phyloP scores from a whole-genome alignment of 2,329 filamentous ascomycete species.

The Orbilia ellipsospora region DNA sequence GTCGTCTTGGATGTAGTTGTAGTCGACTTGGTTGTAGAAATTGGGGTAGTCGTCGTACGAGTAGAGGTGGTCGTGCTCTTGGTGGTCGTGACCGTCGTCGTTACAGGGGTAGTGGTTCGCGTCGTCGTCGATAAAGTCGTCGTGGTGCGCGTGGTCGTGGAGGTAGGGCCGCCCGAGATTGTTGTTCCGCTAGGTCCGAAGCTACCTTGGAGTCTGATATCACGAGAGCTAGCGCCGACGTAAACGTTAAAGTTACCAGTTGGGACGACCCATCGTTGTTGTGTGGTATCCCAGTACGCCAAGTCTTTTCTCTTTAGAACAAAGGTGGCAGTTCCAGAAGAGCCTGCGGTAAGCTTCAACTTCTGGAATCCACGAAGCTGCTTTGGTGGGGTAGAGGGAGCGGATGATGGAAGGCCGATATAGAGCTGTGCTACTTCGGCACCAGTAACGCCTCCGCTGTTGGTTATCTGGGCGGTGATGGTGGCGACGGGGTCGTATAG shows the following conservation, averaged over 20 bases:
- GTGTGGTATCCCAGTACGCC: constrained; percentile 72
- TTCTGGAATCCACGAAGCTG: constrained; percentile 74
- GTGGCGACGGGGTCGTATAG: constrained; percentile 69
- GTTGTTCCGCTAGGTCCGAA: constrained; percentile 51
- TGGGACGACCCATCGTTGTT: constrained; percentile 72
- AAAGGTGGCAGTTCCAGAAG: constrained; percentile 67
- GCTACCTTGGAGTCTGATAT: constrained; percentile 52
- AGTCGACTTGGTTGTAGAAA: not conserved
- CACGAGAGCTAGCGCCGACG: constrained; percentile 56
- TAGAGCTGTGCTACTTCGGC: constrained; percentile 72
- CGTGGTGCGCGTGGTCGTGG: constrained; percentile 9
- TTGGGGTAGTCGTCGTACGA: constrained; percentile 10
- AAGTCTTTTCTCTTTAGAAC: constrained; percentile 71
- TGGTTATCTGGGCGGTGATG: constrained; percentile 69
- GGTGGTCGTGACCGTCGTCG: not conserved
- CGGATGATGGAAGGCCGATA: constrained; percentile 70
- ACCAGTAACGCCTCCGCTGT: constrained; percentile 70
- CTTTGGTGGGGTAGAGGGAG: constrained; percentile 63
- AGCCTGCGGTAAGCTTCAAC: constrained; percentile 66
- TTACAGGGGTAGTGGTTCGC: constrained; percentile 6
- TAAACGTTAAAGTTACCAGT: constrained; percentile 60
- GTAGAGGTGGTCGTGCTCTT: constrained; percentile 16
- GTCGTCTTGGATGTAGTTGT: constrained; percentile 23
- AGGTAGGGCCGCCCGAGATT: constrained; percentile 39
- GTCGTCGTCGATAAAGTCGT: constrained; percentile 16